Percentiles rank a stretch among this genome's conserved stretches.
phyloP scores from a whole-genome alignment of 768 basidiomycete species.

The Omphalotus guepiniiformis region DNA sequence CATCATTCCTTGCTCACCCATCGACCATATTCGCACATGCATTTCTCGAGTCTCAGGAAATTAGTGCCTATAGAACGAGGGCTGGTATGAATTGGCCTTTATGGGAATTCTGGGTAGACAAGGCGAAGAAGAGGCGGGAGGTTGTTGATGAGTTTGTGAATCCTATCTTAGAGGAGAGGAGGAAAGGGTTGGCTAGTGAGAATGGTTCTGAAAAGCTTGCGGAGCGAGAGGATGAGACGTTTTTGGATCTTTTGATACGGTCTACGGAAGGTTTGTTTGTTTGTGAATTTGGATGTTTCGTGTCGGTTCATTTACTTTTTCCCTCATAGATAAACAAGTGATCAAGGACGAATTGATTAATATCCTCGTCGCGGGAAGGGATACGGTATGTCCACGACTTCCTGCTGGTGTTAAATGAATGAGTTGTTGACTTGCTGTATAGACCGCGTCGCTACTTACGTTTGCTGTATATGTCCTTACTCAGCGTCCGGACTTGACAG shows the following conservation, averaged over 20 bases:
- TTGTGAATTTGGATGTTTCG: conserved; percentile 1
- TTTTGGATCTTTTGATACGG: conserved; percentile 51
- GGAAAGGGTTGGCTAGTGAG: conserved; percentile 22
- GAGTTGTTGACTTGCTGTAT: background rate
- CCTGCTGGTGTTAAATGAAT: background rate
- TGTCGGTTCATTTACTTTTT: too few relatives aligned
- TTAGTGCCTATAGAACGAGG: conserved; percentile 33
- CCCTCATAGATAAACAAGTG: conserved; percentile 30
- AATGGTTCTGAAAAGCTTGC: conserved; percentile 12
- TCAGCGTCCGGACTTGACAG: conserved; percentile 42
- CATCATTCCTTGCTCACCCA: conserved; percentile 21
- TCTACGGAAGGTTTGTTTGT: conserved; percentile 43
- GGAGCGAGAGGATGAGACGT: conserved; percentile 37
- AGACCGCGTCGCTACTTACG: conserved; percentile 50
- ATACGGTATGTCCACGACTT: conserved; percentile 27
- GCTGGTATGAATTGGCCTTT: conserved; percentile 48
- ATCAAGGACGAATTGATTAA: conserved; percentile 43
- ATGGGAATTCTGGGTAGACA: conserved; percentile 48
- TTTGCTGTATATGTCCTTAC: conserved; percentile 54
- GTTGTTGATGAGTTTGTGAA: conserved; percentile 49
- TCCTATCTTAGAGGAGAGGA: conserved; percentile 43
- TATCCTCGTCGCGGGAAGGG: conserved; percentile 40
- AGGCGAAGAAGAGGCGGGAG: conserved; percentile 38
- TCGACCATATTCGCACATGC: conserved; percentile 42
- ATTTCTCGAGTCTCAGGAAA: conserved; percentile 45